Evolutionary conservation across 2,329 filamentous ascomycete species (phyloP), one percentile per base, ranked within the genome.

Genomic region (Trichoderma semiorbis): DNA sequence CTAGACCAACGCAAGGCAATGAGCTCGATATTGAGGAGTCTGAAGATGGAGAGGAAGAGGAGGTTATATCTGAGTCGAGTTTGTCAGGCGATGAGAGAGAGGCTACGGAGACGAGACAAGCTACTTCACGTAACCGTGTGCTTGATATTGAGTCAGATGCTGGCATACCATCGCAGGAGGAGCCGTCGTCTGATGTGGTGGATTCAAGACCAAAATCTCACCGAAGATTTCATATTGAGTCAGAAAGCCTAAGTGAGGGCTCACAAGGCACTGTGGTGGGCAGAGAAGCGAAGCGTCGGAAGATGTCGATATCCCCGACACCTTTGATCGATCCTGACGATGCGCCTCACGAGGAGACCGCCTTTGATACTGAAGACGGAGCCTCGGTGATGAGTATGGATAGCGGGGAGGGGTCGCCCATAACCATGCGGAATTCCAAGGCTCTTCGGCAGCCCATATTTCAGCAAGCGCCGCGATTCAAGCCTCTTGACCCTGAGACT

Each of bases 391-490:
- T 66, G 28, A 67, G 60, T 10, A 57, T 50, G 28, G 28, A 64
- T 21, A 32, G 50, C 7, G 55, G 67, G 7, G 60, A 70, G 28
- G 28, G 57, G 60, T 18, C 57, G 11, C 30, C 64, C 7, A 58
- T 57, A 0, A 8, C 10, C 7, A 36, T 26, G 58, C n/a, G 30
- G 8, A 60, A 68, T n/a, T 43, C 55, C 32, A 73, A 65, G 50
- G 36, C 26, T 30, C 73, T 74, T 24, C 77, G 78, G 16, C 81
- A 84, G 62, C 83, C 83, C 3, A 79, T 79, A 0, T 84, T 84
- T 69, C 80, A 75, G 3, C 74, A 78, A 0, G 78, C 82, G 3
- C 83, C 83, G 11, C 82, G 82, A 26, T 84, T 84, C 77, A 83
- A 82, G 64, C 75, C 77, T 3, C 63, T 74, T 0, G 80, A 80